phyloP scores from a whole-genome alignment of 192 early-diverging fungal species.

The Haplosporangium gracile region DNA sequence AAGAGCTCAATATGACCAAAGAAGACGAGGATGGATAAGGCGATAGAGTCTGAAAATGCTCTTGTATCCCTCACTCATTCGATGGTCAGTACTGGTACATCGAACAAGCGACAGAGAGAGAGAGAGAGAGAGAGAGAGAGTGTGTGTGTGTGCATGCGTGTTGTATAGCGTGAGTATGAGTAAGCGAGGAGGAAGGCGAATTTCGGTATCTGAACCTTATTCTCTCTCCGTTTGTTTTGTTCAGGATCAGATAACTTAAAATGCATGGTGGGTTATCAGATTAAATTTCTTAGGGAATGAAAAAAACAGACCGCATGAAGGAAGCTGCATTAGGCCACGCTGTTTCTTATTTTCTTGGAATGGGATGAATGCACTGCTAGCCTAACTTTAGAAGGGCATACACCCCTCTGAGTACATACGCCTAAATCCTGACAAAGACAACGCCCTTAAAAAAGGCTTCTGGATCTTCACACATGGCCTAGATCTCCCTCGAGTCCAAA shows the following conservation, averaged over 20 bases:
- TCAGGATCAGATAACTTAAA: slow-evolving; percentile 6
- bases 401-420: not conserved
- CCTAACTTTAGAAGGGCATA: not conserved
- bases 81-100: too few species aligned
- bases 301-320: not conserved
- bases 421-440: slow-evolving; percentile 9
- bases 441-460: not conserved
- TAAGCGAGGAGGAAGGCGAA: not conserved
- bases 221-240: not conserved
- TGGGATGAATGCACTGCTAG: not conserved
- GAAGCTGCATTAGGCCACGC: not conserved
- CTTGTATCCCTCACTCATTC: not conserved
- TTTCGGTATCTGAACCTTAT: not conserved
- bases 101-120: too few species aligned
- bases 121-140: too few species aligned
- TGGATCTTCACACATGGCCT: not conserved
- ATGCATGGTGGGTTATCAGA: not conserved
- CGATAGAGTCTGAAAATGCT: not conserved
- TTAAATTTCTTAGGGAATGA: not conserved
- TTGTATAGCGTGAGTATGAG: not conserved
- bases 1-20: not conserved
- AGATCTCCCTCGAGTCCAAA: not conserved
- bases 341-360: not conserved
- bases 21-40: not conserved
- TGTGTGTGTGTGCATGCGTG: too few species aligned